Conservation (phyloP, 1,139 yeast species). For the Yamadazyma oceani region DNA sequence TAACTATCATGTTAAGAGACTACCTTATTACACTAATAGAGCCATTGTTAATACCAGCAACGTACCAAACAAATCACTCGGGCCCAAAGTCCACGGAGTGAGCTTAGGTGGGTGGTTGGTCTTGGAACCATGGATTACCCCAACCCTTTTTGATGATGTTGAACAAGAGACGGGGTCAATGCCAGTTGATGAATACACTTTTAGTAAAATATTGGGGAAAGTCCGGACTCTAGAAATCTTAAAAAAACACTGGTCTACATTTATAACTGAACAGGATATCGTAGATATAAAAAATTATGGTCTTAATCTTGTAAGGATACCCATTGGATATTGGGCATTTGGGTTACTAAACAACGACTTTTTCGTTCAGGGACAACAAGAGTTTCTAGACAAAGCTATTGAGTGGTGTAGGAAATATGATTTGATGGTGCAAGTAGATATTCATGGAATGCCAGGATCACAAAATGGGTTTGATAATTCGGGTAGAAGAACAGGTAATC, state of each 20-base stretch:
- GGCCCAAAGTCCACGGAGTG: conserved; percentile 20
- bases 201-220: conserved; percentile 16
- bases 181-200: conserved; percentile 25
- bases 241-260: conserved; percentile 22
- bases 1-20: neutral
- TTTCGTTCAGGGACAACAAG: conserved; percentile 25
- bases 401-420: conserved; percentile 21
- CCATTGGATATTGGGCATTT: conserved; percentile 32
- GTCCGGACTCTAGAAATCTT: conserved; percentile 13
- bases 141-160: conserved; percentile 21
- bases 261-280: conserved; percentile 22
- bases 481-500: conserved; percentile 18
- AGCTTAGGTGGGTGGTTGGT: conserved; percentile 31
- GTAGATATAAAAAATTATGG: conserved; percentile 19
- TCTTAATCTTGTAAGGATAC: conserved; percentile 25
- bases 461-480: conserved; percentile 32
- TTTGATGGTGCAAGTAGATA: conserved; percentile 22
- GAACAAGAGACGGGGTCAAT: conserved; percentile 11
- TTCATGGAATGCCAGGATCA: conserved; percentile 31
- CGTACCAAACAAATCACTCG: conserved; percentile 9
- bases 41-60: neutral
- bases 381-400: conserved; percentile 24
- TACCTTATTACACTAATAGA: neutral
- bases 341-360: conserved; percentile 20
- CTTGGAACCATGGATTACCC: conserved; percentile 30